phyloP scores from a whole-genome alignment of 148 eudicot genomes.

The Fagopyrum homotropicum region DNA sequence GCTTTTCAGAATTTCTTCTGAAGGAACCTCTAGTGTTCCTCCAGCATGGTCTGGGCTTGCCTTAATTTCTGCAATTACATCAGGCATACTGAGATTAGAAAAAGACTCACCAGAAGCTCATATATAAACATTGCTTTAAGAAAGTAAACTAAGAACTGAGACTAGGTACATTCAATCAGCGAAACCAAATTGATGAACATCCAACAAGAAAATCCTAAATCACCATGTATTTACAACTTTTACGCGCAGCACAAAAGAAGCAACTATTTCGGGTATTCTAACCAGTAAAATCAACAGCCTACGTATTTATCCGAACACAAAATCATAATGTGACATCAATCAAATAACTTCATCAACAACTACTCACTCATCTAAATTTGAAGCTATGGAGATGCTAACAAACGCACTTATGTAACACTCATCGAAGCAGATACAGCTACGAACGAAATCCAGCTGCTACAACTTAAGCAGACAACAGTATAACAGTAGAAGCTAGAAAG shows the following conservation, averaged over 20 bases:
- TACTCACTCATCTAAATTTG: not conserved
- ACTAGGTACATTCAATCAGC: not conserved
- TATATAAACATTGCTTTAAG: not conserved
- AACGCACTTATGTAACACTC: not conserved
- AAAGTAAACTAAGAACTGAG: not conserved
- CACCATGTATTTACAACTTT: not conserved
- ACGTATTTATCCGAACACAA: not conserved
- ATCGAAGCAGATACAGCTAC: not conserved
- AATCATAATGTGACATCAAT: not conserved
- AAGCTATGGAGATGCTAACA: not conserved
- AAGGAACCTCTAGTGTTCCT: slow-evolving; percentile 68
- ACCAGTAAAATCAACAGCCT: not conserved
- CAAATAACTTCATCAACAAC: not conserved
- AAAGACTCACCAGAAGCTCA: too few species aligned
- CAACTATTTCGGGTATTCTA: not conserved
- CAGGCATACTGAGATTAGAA: not conserved
- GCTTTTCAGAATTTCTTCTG: slow-evolving; percentile 58
- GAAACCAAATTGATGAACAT: not conserved
- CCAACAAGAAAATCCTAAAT: not conserved
- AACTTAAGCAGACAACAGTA: not conserved
- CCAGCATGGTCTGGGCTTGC: slow-evolving; percentile 65
- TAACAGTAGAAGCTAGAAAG: not conserved
- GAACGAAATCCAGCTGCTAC: not conserved
- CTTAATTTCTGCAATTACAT: slow-evolving; percentile 52
- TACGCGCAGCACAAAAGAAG: not conserved